These are phyloP conservation scores for Aspergillus ustus DNA, from an alignment of 2,329 filamentous ascomycete species.

Conservation along the genomic window DNA sequence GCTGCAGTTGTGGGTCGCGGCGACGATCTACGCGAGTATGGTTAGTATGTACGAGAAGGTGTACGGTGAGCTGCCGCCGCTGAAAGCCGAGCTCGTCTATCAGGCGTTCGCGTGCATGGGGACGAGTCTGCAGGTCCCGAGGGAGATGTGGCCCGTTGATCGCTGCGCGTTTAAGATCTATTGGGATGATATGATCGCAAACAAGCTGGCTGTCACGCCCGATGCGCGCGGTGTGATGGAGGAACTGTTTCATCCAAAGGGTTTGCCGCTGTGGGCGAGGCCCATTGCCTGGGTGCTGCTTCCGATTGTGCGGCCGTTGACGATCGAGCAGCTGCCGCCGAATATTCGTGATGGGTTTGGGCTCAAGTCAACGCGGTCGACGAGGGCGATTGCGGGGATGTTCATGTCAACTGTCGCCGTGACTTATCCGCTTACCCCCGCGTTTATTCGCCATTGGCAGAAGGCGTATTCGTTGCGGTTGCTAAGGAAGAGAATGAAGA, in stretches of 20 bases:
- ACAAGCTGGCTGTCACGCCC: slow-evolving; percentile 2
- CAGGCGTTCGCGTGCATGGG: slow-evolving; percentile 12
- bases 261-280: slow-evolving; percentile 2
- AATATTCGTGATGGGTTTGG: slow-evolving; percentile 11
- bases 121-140: slow-evolving; percentile 7
- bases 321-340: slow-evolving; percentile 14
- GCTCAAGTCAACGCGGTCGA: slow-evolving; percentile 5
- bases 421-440: slow-evolving; percentile 8
- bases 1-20: slow-evolving; percentile 48
- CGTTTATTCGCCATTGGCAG: slow-evolving; percentile 7
- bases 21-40: slow-evolving; percentile 27
- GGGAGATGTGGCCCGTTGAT: slow-evolving; percentile 15
- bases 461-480: slow-evolving; percentile 11
- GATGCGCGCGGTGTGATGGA: slow-evolving; percentile 8
- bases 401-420: slow-evolving; percentile 8
- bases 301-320: slow-evolving; percentile 5
- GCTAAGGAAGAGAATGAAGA: slow-evolving; percentile 15
- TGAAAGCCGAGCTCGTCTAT: slow-evolving; percentile 12
- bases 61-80: slow-evolving; percentile 3
- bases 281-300: slow-evolving; percentile 10
- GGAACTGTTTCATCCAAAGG: slow-evolving; percentile 10
- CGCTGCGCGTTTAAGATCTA: slow-evolving; percentile 13
- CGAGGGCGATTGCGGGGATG: slow-evolving; percentile 1
- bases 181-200: slow-evolving; percentile 9
- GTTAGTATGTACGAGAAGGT: slow-evolving; percentile 11